phyloP scores from a whole-genome alignment of 129 eudicot species.

The Lactuca saligna region DNA sequence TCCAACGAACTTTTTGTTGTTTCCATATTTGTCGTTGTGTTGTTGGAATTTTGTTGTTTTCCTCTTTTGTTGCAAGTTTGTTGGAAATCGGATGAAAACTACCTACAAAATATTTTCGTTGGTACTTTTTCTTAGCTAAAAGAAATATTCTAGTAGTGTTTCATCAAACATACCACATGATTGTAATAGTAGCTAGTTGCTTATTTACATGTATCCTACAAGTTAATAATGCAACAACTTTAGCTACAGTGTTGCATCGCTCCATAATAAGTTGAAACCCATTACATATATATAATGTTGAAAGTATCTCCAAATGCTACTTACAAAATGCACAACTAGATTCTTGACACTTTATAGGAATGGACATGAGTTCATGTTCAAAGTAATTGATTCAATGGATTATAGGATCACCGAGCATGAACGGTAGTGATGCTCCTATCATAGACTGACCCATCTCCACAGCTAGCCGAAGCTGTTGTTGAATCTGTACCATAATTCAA shows the following conservation, averaged over 20 bases:
- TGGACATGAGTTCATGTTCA: not conserved
- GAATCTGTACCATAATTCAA: constrained; percentile 12
- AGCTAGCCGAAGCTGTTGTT: constrained; percentile 25
- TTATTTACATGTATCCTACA: not conserved
- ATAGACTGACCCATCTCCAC: constrained; percentile 13
- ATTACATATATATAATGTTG: not conserved
- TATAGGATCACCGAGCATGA: constrained; percentile 30
- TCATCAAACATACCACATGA: not conserved
- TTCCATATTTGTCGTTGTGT: too few species aligned
- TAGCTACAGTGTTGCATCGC: not conserved
- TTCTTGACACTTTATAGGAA: not conserved
- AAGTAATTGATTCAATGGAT: not conserved
- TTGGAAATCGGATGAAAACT: too few species aligned
- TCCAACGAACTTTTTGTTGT: too few species aligned
- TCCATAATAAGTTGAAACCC: too few species aligned
- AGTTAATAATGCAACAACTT: not conserved
- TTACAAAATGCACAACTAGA: not conserved
- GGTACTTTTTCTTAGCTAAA: too few species aligned
- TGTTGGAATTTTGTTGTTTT: too few species aligned
- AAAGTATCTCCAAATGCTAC: not conserved
- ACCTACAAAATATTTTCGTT: too few species aligned
- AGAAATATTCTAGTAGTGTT: too few species aligned
- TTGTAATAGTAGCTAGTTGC: not conserved
- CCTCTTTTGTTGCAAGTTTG: too few species aligned
- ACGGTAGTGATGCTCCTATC: constrained; percentile 27